Percentiles rank a stretch among this genome's conserved stretches.
phyloP scores from a whole-genome alignment of 805 yeast species.

The Dipodascopsis tothii region DNA sequence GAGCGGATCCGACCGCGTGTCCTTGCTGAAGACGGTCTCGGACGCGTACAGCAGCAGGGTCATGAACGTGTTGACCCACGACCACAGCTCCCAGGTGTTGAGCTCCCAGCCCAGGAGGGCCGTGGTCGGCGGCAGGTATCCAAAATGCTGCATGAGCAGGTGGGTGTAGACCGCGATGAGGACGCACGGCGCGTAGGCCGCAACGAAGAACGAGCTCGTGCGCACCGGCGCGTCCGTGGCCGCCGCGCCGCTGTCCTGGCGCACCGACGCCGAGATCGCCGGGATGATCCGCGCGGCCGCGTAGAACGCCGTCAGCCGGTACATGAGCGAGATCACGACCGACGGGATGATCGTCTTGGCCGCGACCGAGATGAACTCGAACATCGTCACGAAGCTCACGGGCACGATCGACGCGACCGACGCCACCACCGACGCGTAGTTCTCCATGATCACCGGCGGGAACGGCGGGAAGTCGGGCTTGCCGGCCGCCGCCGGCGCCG shows the following conservation, averaged over 20 bases:
- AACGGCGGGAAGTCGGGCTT: slow-evolving; percentile 22
- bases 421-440: slow-evolving; percentile 32
- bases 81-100: slow-evolving; percentile 86
- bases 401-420: slow-evolving; percentile 36
- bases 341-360: slow-evolving; percentile 67
- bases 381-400: slow-evolving; percentile 34
- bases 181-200: slow-evolving; percentile 88
- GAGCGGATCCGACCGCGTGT: slow-evolving; percentile 19
- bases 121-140: slow-evolving; percentile 55
- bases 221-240: slow-evolving; percentile 9
- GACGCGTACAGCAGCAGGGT: slow-evolving; percentile 72
- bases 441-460: slow-evolving; percentile 36
- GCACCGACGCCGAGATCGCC: slow-evolving; percentile 37
- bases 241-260: slow-evolving; percentile 1
- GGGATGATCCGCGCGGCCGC: slow-evolving; percentile 95
- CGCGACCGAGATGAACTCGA: slow-evolving; percentile 43
- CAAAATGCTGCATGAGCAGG: slow-evolving; percentile 79
- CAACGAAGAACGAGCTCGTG: slow-evolving; percentile 40
- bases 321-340: slow-evolving; percentile 70
- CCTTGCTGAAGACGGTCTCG: slow-evolving; percentile 47
- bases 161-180: slow-evolving; percentile 94
- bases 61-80: slow-evolving; percentile 84
- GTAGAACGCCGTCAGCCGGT: slow-evolving; percentile 73
- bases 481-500: slow-evolving; percentile 4
- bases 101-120: slow-evolving; percentile 45